Percentiles rank a stretch among this genome's conserved stretches.
Evolutionary conservation across 768 basidiomycete genomes (phyloP).

Genomic region (Mycena rebaudengoi): DNA sequence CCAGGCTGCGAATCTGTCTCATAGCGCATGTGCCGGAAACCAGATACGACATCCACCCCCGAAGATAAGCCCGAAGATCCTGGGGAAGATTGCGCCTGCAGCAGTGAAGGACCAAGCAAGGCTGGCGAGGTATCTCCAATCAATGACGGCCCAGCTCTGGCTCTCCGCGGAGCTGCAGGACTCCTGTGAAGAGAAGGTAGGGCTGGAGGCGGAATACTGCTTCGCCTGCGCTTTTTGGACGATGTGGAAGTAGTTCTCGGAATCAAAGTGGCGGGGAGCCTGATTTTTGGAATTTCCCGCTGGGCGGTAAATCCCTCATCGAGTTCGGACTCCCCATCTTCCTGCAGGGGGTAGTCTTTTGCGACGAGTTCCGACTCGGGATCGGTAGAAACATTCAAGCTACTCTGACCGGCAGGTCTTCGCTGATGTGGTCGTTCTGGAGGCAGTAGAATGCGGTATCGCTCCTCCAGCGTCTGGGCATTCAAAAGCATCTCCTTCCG

Average conservation of each 20-base stretch:
- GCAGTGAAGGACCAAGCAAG: too few species aligned
- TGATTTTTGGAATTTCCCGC: conserved; percentile 44
- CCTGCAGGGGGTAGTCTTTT: conserved; percentile 20
- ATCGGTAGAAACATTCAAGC: conserved; percentile 30
- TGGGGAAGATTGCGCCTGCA: too few species aligned
- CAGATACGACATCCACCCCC: too few species aligned
- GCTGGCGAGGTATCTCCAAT: too few species aligned
- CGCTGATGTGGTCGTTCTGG: conserved; percentile 63
- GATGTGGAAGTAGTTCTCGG: conserved; percentile 26
- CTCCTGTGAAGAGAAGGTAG: background rate
- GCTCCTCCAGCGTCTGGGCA: conserved; percentile 71
- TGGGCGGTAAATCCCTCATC: conserved; percentile 35
- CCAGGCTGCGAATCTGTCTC: background rate
- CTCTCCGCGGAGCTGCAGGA: background rate
- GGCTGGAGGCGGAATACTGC: conserved; percentile 8
- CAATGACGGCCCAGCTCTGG: background rate
- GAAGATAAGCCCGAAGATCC: too few species aligned
- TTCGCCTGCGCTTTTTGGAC: conserved; percentile 36
- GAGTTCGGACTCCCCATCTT: conserved; percentile 39
- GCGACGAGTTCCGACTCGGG: conserved; percentile 30
- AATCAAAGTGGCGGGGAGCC: conserved; percentile 38
- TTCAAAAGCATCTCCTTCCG: conserved; percentile 77
- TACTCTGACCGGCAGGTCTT: conserved; percentile 37
- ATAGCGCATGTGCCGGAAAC: too few species aligned
- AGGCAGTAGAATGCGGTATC: conserved; percentile 79